Base-by-base conservation (phyloP, 305 asterid species). In the Solanum chacoense region DNA sequence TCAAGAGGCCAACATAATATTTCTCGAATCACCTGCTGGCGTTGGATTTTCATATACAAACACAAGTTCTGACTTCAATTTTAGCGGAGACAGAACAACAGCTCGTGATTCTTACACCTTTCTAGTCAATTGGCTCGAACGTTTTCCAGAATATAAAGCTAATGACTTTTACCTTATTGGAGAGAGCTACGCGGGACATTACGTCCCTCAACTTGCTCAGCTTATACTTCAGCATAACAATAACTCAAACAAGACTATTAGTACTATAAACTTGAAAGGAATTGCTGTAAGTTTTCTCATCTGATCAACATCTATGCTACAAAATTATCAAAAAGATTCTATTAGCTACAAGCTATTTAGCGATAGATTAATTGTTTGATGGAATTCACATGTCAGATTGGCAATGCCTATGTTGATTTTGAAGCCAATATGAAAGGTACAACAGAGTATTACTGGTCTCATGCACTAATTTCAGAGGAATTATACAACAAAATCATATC, bases 21-120 rank as follows among this genome's bases (percentile, higher is more conserved):
- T 91, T 91, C 86, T 96, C 91, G 97, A 96, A 69, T 96, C 98
- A 0, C 98, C 97, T 0, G 97, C 92, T 10, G 96, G 96, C 0
- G 97, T 95, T 26, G 98, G 98, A 74, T 96, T 94, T 88, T 96
- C 97, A 3, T 96, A 94, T 87, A 94, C 98, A 3, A 94, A 94
- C 88, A 90, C 91, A 13, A 86, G 95, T 4, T 88, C 93, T 2
- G 93, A 95, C 81, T 92, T 93, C 36, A 34, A 40, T 26, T 90
- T 74, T 4, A 91, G 92, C 0, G 95, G 98, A 2, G 98, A 95
- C 89, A 89, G 77, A 67, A 85, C 87, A 29, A 92, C 96, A 12
- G 97, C 98, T 13, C 76, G 74, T 1, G 98, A 94, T 89, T 79
- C 98, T 8, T 93, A 94, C 42, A 91, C 92, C 5, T 95, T 95